Conservation (phyloP, 1,139 yeast genomes). For the Candida pseudocylindracea region DNA sequence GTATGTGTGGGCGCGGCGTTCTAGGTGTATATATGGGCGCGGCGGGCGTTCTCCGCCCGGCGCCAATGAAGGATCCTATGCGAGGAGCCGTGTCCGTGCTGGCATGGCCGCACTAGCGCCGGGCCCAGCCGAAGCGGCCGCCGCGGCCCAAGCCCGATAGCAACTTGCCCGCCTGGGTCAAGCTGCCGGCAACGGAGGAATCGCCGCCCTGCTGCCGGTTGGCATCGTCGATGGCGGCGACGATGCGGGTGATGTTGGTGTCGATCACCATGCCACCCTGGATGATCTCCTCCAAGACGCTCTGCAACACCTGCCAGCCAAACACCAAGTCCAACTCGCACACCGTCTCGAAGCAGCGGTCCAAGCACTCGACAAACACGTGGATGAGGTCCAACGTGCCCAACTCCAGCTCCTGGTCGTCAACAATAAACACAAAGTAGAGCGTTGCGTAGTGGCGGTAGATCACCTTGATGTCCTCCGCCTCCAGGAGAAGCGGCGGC, state of each 20-base stretch:
- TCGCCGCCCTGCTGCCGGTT: slow-evolving; percentile 18
- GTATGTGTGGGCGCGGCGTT: too few relatives aligned
- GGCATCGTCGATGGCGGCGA: slow-evolving; percentile 52
- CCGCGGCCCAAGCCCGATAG: slow-evolving; percentile 2
- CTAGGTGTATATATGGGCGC: too few relatives aligned
- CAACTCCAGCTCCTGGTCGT: slow-evolving; percentile 84
- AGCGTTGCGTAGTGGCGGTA: slow-evolving; percentile 89
- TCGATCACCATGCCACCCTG: slow-evolving; percentile 99
- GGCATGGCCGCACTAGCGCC: slow-evolving; percentile 1
- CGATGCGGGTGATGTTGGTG: slow-evolving; percentile 65
- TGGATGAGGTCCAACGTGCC: slow-evolving; percentile 89
- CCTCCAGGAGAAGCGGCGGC: slow-evolving; percentile 50
- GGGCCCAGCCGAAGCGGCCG: slow-evolving; percentile 13
- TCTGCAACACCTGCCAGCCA: slow-evolving; percentile 92
- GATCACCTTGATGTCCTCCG: slow-evolving; percentile 69
- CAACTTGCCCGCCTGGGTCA: too few relatives aligned
- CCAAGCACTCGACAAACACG: slow-evolving; percentile 89
- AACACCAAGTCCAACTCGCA: slow-evolving; percentile 90
- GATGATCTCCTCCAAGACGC: slow-evolving; percentile 77
- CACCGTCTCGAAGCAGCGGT: slow-evolving; percentile 80
- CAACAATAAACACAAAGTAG: slow-evolving; percentile 86
- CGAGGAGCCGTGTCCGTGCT: too few relatives aligned
- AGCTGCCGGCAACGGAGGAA: background rate
- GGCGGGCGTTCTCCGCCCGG: too few relatives aligned
- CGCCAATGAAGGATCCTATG: too few relatives aligned